Evolutionary conservation across 805 yeast species (phyloP).

Genomic region (Candida koratica): DNA sequence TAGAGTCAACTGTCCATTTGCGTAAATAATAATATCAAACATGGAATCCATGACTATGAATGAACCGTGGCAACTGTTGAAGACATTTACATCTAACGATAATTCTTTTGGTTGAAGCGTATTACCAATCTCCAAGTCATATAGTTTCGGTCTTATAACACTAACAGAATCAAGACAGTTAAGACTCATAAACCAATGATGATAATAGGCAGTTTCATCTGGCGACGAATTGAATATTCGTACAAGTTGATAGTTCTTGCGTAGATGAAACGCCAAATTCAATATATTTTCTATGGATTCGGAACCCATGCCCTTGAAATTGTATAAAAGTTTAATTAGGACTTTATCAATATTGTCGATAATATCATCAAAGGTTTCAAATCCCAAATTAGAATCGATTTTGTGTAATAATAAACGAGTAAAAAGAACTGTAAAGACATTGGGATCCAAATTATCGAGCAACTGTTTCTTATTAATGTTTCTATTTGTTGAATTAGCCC

Average conservation of each 20-base stretch:
- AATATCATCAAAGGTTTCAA: slow-evolving; percentile 27
- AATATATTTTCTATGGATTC: slow-evolving; percentile 29
- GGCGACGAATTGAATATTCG: slow-evolving; percentile 41
- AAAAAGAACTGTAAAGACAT: slow-evolving; percentile 27
- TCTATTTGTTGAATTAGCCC: slow-evolving; percentile 18
- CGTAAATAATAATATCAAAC: slow-evolving; percentile 25
- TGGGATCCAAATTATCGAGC: slow-evolving; percentile 30
- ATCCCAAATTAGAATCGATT: slow-evolving; percentile 33
- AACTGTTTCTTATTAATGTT: slow-evolving; percentile 25
- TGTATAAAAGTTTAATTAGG: slow-evolving; percentile 23
- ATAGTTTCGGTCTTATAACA: slow-evolving; percentile 31
- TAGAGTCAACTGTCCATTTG: slow-evolving; percentile 17
- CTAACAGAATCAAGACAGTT: slow-evolving; percentile 17
- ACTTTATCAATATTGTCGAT: slow-evolving; percentile 24
- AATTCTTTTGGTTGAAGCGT: not conserved
- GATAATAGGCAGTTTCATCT: slow-evolving; percentile 43
- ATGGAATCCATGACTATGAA: slow-evolving; percentile 30
- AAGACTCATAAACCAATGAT: slow-evolving; percentile 26
- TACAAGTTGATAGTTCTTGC: slow-evolving; percentile 34
- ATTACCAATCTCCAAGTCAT: slow-evolving; percentile 10
- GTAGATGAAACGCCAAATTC: slow-evolving; percentile 28
- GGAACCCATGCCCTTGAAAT: slow-evolving; percentile 28
- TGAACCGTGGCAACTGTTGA: slow-evolving; percentile 4
- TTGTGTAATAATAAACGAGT: slow-evolving; percentile 31
- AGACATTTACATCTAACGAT: slow-evolving; percentile 9